Percentiles rank a stretch among this genome's conserved stretches.
Evolutionary conservation across 106 monocot species (phyloP).

Genomic region (Hemerocallis citrina): DNA sequence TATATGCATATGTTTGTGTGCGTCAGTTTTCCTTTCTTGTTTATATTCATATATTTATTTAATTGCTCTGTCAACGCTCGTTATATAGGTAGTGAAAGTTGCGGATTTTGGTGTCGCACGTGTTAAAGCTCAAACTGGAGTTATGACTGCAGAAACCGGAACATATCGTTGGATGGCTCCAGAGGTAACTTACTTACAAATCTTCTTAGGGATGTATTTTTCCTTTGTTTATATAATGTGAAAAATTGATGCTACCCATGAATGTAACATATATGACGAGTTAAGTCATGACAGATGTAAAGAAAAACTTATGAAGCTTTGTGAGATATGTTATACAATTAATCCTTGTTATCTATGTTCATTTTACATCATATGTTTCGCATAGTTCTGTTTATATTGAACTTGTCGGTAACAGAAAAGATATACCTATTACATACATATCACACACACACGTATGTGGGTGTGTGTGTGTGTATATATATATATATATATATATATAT

Average conservation of each 20-base stretch:
- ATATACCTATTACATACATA: too few species aligned
- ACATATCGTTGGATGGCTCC: conserved; percentile 99
- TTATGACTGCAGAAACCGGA: conserved; percentile 99
- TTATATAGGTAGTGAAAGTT: conserved; percentile 77
- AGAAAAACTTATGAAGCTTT: not conserved
- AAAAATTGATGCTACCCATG: not conserved
- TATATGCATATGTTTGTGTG: not conserved
- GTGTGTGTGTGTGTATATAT: too few species aligned
- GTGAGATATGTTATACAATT: too few species aligned
- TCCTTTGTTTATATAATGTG: not conserved
- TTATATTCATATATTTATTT: not conserved
- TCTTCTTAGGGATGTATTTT: not conserved
- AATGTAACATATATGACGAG: not conserved
- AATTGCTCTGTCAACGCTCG: not conserved
- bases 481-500: too few species aligned
- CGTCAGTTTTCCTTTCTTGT: not conserved
- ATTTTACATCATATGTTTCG: too few species aligned
- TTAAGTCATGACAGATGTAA: not conserved
- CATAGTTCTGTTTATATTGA: too few species aligned
- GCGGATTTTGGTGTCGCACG: conserved; percentile 97
- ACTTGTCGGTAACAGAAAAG: too few species aligned
- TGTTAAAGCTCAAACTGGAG: conserved; percentile 79
- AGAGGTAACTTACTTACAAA: conserved; percentile 38
- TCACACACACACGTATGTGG: too few species aligned
- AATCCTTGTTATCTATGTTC: too few species aligned